Base-by-base conservation (phyloP, 176 grass and related monocot species). In the Rhipidocladum racemiflorum region DNA sequence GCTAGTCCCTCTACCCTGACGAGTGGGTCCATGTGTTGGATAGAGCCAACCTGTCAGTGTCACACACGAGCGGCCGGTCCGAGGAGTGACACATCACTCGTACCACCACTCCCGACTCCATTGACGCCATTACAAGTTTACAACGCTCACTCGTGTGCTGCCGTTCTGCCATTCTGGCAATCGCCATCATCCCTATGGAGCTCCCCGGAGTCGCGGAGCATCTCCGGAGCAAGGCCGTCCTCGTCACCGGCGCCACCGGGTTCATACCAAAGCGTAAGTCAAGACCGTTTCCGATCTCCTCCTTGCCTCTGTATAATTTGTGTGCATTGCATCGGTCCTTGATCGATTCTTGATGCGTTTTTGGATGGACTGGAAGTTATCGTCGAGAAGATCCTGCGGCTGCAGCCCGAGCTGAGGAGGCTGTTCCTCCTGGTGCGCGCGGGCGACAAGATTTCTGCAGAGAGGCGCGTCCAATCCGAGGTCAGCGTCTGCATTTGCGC, bases 181-280 rank as follows among this genome's bases (percentile, higher is more conserved):
- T 21, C 21, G 53, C 9, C 20, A 14, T 36, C 46, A 6, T 29
- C 10, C 2, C 65, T 44, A 74, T 65, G 70, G 81, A 83, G 34
- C 30, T 6, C 70, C 1, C 44, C 16, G 59, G 44, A 18, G 45
- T 42, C 34, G 70, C 13, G 39, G 77, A 66, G 55, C 70, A 24
- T 39, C 43, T 81, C 45, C 45, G 3, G 24, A 16, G n/a, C 56
- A 74, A 74, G 84, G 45, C 68, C 34, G 35, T 86, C 2, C 55
- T 74, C 28, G 34, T 80, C 84, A 66, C 76, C 6, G 76, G 84
- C 43, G 40, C 84, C 76, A 81, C 76, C 9, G 68, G 76, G 8
- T 59, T 86, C 70, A 81, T 81, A 45, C 68, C 77, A 9, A 86
- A 86, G 64, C 75, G 77, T 86, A 80, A 56, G 55, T n/a, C 20